Evolutionary conservation across 805 yeast genomes (phyloP), one percentile per base, ranked within the genome.

Genomic region (Yamadazyma sp.): DNA sequence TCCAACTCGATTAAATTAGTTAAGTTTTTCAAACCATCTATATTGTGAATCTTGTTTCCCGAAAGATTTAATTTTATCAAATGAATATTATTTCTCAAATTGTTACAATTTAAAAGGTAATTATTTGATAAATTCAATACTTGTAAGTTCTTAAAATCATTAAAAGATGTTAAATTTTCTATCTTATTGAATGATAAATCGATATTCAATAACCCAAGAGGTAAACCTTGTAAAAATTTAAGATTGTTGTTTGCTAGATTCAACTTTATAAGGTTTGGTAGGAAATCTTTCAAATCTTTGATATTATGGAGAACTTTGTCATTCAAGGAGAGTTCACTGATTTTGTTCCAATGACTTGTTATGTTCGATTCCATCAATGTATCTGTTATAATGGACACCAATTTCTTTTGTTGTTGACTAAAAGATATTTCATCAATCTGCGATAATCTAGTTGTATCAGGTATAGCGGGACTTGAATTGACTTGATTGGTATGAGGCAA

Each of bases 371-470:
- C 40, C 1, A 74, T 61, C 31, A 70, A 54, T 3, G 53, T 46
- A 23, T 69, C 70, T 1, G 75, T 73, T 18, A 76, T 63, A 3
- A 70, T 61, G 5, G 74, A 56, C 4, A 73, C 74, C 24, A 76
- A 48, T 10, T 55, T 55, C 31, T 53, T 61, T 37, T 66, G 66
- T 0, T 75, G 62, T 42, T 73, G 71, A 2, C 77, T 60, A 44
- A 75, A 76, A 3, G 80, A 69, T 3, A 71, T 35, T 30, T 73
- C 71, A 9, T 58, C 56, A 5, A 72, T 35, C 19, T 67, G 68
- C 2, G 76, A 68, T 2, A 63, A 46, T 14, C 59, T 58, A 0
- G 78, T 73, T 2, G 70, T 68, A 33, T 69, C 62, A 26, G 17
- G 33, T 19, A 11, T 12, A 14, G 28, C 14, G 10, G 48, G 48